These are phyloP conservation scores for Sphagnum fallax DNA, from an alignment of 228 moss, liverwort and hornwort species.

Conservation along the genomic window DNA sequence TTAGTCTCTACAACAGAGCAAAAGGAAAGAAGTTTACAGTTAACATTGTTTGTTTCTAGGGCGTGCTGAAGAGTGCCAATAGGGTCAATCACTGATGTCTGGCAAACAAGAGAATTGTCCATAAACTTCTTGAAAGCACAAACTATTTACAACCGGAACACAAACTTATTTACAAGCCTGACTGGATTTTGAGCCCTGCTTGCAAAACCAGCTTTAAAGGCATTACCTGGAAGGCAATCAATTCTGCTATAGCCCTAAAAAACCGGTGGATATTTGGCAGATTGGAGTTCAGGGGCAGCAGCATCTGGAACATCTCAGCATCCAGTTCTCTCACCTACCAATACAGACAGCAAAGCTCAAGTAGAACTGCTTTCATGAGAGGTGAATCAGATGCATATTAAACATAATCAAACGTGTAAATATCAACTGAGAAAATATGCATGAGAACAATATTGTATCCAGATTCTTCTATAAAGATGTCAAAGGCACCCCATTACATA, in stretches of 20 bases:
- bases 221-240: constrained; percentile 91
- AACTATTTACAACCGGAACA: no score
- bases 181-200: background rate
- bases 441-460: no score
- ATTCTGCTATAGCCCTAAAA: constrained; percentile 86
- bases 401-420: no score
- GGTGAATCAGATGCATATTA: no score
- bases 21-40: constrained; percentile 4
- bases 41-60: constrained; percentile 77
- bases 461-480: no score
- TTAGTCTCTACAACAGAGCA: background rate
- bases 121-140: background rate
- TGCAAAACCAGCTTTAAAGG: background rate
- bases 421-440: no score
- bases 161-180: no score
- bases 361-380: no score
- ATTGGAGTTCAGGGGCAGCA: constrained; percentile 59
- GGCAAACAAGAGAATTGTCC: constrained; percentile 5
- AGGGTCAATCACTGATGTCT: constrained; percentile 98
- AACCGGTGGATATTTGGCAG: constrained; percentile 92
- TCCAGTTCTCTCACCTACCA: constrained; percentile 77
- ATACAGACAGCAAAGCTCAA: background rate
- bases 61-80: constrained; percentile 53
- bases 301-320: constrained; percentile 73
- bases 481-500: no score